phyloP scores from a whole-genome alignment of 768 basidiomycete genomes.

The Phylloporus arenicola region DNA sequence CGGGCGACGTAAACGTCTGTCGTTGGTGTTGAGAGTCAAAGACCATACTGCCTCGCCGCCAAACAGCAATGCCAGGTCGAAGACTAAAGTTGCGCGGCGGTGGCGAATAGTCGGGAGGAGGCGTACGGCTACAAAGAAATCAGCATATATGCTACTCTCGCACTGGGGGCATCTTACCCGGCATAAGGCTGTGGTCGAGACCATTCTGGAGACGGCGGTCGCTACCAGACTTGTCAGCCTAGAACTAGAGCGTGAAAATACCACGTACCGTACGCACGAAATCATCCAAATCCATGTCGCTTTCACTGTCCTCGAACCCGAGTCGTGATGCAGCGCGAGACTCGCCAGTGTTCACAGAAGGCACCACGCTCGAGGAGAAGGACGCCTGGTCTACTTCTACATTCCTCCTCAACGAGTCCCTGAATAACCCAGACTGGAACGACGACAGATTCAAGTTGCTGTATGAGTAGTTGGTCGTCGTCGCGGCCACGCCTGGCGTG shows the following conservation, averaged over 20 bases:
- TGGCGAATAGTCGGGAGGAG: constrained; percentile 20
- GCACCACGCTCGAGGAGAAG: constrained; percentile 5
- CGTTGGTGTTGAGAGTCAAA: constrained; percentile 11
- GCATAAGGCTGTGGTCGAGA: constrained; percentile 23
- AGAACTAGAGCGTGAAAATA: neutral
- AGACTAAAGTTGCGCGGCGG: constrained; percentile 14
- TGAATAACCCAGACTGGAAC: constrained; percentile 30
- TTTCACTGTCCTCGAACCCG: constrained; percentile 22
- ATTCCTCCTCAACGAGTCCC: constrained; percentile 28
- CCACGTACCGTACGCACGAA: constrained; percentile 11
- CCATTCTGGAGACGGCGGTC: constrained; percentile 24
- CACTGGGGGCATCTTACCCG: constrained; percentile 11
- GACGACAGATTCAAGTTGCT: constrained; percentile 27
- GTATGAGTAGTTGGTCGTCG: constrained; percentile 24
- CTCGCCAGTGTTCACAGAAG: constrained; percentile 3
- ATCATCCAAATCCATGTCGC: constrained; percentile 26
- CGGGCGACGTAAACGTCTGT: constrained; percentile 8
- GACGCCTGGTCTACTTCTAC: constrained; percentile 20
- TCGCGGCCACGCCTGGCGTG: neutral
- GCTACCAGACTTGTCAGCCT: constrained; percentile 13
- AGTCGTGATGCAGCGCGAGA: constrained; percentile 12
- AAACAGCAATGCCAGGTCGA: constrained; percentile 11
- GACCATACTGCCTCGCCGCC: constrained; percentile 11
- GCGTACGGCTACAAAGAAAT: constrained; percentile 17
- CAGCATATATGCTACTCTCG: neutral